These are phyloP conservation scores for Ziziphus jujuba DNA, from an alignment of 306 rosid genomes.

Conservation along the genomic window DNA sequence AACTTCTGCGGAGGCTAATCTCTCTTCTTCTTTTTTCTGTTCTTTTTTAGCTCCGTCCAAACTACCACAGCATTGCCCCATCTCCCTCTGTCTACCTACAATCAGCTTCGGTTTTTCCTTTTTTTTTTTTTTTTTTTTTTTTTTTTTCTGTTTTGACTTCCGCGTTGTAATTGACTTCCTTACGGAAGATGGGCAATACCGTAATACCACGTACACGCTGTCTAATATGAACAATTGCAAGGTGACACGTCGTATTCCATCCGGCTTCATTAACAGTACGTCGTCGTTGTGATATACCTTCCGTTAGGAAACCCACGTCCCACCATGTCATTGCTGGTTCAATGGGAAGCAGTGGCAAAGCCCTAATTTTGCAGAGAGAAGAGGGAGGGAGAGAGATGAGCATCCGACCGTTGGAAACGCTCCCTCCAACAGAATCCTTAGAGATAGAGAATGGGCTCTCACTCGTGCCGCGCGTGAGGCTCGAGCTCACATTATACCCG, in stretches of 20 bases:
- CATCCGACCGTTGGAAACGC: slow-evolving; percentile 23
- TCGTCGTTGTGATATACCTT: too few relatives aligned
- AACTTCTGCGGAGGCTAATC: slow-evolving; percentile 80
- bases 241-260: too few relatives aligned
- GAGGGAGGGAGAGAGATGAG: slow-evolving; percentile 31
- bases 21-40: slow-evolving; percentile 66
- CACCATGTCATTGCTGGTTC: not conserved
- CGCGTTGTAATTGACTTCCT: not conserved
- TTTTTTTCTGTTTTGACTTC: not conserved
- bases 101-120: not conserved
- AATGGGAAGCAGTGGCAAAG: not conserved
- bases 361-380: slow-evolving; percentile 20
- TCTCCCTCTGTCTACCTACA: slow-evolving; percentile 21
- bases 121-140: not conserved
- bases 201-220: too few relatives aligned
- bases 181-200: too few relatives aligned
- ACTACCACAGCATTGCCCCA: slow-evolving; percentile 85
- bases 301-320: too few relatives aligned
- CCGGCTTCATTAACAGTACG: too few relatives aligned
- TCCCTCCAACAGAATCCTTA: slow-evolving; percentile 40
- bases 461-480: slow-evolving; percentile 75
- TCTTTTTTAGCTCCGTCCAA: slow-evolving; percentile 68
- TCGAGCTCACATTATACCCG: slow-evolving; percentile 61
- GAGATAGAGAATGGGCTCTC: slow-evolving; percentile 64
- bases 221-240: too few relatives aligned